Percentiles rank a stretch among this genome's conserved stretches.
These are phyloP conservation scores for Aureococcus anophagefferens DNA, from an alignment of 108 stramenopile genomes.

Conservation along the genomic window DNA sequence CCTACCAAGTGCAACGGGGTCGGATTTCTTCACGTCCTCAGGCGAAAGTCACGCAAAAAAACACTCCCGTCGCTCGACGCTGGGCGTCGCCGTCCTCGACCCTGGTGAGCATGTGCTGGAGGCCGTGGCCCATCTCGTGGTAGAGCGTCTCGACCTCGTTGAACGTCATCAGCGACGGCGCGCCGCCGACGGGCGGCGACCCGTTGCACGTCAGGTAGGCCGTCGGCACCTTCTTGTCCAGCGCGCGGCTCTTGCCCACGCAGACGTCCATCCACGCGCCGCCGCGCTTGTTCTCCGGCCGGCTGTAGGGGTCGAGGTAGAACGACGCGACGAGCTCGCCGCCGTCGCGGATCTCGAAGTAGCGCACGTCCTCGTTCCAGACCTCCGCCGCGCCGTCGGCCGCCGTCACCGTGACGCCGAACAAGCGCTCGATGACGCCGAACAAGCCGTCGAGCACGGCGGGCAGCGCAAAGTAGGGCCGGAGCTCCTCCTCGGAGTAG, in stretches of 20 bases:
- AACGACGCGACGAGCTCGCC: slow-evolving; percentile 87
- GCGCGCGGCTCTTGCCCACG: slow-evolving; percentile 72
- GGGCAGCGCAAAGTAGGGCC: slow-evolving; percentile 90
- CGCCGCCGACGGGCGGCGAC: slow-evolving; percentile 84
- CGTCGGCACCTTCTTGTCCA: slow-evolving; percentile 71
- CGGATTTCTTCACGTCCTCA: no score
- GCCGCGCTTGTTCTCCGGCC: slow-evolving; percentile 91
- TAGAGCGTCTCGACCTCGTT: slow-evolving; percentile 93
- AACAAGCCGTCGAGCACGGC: slow-evolving; percentile 88
- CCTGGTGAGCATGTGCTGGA: slow-evolving; percentile 92
- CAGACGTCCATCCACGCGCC: slow-evolving; percentile 95
- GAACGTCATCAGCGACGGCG: slow-evolving; percentile 95
- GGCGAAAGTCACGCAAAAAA: no score
- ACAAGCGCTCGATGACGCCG: slow-evolving; percentile 71
- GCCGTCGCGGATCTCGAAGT: slow-evolving; percentile 83
- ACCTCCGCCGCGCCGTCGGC: slow-evolving; percentile 84
- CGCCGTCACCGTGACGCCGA: slow-evolving; percentile 67
- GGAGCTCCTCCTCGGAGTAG: slow-evolving; percentile 86
- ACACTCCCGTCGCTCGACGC: no score
- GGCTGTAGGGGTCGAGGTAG: slow-evolving; percentile 88
- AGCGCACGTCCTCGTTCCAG: slow-evolving; percentile 89
- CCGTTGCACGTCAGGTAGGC: slow-evolving; percentile 98
- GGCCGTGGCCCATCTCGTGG: slow-evolving; percentile 88
- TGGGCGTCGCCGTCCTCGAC: slow-evolving; percentile 83
- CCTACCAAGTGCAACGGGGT: no score